A percentile compares a stretch with the other conserved stretches of the same genome.
phyloP scores from a whole-genome alignment of 169 alveolate species.

The Cryptosporidium meleagridis region DNA sequence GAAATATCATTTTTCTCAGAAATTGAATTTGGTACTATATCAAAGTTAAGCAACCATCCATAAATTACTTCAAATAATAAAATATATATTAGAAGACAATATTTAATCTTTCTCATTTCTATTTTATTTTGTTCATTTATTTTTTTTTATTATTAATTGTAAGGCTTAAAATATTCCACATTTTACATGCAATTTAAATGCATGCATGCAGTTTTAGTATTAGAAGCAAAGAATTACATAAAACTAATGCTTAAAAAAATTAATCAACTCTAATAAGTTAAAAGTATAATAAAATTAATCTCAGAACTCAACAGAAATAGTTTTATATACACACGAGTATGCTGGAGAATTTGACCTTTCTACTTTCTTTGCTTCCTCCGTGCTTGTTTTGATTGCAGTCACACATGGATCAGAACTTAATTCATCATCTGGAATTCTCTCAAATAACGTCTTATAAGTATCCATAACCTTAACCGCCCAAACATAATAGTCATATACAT shows the following conservation, averaged over 20 bases:
- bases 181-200: background rate
- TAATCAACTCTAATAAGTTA: background rate
- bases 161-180: background rate
- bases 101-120: background rate
- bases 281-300: background rate
- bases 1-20: background rate
- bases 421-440: constrained; percentile 69
- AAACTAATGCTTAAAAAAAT: background rate
- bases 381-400: constrained; percentile 74
- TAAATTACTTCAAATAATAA: background rate
- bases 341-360: constrained; percentile 75
- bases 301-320: background rate
- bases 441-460: constrained; percentile 79
- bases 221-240: background rate
- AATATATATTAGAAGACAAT: background rate
- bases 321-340: constrained; percentile 76
- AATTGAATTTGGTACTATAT: constrained; percentile 51
- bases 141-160: background rate
- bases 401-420: constrained; percentile 75
- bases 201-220: constrained; percentile 25
- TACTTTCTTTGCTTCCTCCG: constrained; percentile 79
- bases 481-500: constrained; percentile 84
- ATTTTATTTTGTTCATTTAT: background rate
- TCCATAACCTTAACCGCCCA: constrained; percentile 82
- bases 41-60: constrained; percentile 65